phyloP scores from a whole-genome alignment of 192 early-diverging fungal genomes.

The Entomortierella parvispora region DNA sequence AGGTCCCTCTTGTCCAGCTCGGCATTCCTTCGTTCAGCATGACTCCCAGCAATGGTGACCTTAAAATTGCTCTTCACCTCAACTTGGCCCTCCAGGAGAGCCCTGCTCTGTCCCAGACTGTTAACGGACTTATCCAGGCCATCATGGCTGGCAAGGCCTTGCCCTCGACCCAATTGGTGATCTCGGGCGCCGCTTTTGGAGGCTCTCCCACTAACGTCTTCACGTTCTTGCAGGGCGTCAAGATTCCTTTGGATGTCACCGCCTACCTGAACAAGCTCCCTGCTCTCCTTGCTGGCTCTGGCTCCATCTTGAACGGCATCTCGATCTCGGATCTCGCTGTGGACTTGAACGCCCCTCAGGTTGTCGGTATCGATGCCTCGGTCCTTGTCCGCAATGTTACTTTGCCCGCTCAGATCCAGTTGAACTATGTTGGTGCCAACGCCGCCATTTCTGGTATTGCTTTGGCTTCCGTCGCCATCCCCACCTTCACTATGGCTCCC shows the following conservation, averaged over 20 bases:
- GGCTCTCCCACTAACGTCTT: constrained; percentile 32
- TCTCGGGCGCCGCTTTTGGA: constrained; percentile 34
- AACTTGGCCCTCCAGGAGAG: constrained; percentile 16
- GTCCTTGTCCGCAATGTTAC: constrained; percentile 37
- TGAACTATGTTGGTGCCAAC: constrained; percentile 46
- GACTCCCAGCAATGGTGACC: constrained; percentile 12
- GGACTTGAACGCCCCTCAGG: constrained; percentile 41
- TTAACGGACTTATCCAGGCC: constrained; percentile 12
- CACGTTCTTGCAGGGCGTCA: constrained; percentile 39
- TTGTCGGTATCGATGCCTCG: constrained; percentile 34
- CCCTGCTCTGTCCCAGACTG: constrained; percentile 20
- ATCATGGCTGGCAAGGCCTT: constrained; percentile 22
- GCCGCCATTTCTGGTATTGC: constrained; percentile 17
- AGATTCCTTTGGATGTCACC: constrained; percentile 31
- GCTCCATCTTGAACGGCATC: constrained; percentile 28
- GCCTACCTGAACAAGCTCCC: constrained; percentile 20
- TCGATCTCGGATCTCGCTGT: constrained; percentile 29
- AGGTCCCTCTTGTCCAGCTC: constrained; percentile 23
- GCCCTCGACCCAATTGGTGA: constrained; percentile 12
- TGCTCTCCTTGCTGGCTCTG: constrained; percentile 3
- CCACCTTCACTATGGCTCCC: constrained; percentile 36
- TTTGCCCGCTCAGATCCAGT: constrained; percentile 37
- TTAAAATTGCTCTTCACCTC: constrained; percentile 18
- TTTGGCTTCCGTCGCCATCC: constrained; percentile 29
- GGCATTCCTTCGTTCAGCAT: constrained; percentile 28